Evolutionary conservation across 2,329 filamentous ascomycete genomes (phyloP).

Genomic region (Alternaria gaisen): DNA sequence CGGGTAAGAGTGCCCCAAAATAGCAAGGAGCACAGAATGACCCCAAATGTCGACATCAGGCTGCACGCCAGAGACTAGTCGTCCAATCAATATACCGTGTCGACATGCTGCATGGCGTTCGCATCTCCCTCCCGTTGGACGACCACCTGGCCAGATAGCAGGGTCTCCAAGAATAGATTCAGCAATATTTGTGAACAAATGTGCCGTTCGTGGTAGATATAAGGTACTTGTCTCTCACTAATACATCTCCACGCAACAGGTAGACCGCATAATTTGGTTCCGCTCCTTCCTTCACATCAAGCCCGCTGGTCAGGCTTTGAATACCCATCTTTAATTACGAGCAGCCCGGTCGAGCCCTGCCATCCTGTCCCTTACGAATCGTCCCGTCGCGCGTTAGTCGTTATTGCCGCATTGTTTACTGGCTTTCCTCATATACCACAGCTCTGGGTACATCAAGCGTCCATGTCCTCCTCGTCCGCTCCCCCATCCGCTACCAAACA

Average conservation of each 20-base stretch:
- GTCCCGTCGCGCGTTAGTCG: conserved; percentile 53
- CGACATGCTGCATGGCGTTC: conserved; percentile 38
- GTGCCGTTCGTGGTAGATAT: conserved; percentile 54
- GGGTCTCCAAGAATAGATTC: conserved; percentile 59
- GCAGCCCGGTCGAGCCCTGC: conserved; percentile 52
- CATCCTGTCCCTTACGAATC: conserved; percentile 55
- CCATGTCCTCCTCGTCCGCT: conserved; percentile 59
- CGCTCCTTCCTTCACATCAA: conserved; percentile 50
- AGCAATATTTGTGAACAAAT: conserved; percentile 53
- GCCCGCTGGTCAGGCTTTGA: conserved; percentile 60
- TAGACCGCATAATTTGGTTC: conserved; percentile 60
- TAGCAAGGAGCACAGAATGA: conserved; percentile 46
- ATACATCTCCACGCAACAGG: conserved; percentile 39
- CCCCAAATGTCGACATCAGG: conserved; percentile 46
- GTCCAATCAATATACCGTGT: conserved; percentile 41
- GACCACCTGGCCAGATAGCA: conserved; percentile 38
- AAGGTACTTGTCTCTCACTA: conserved; percentile 55
- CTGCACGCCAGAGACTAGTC: conserved; percentile 34
- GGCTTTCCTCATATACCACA: conserved; percentile 50
- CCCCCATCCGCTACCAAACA: conserved; percentile 53
- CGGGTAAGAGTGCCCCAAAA: conserved; percentile 53
- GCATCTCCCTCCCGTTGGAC: conserved; percentile 41
- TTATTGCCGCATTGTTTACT: conserved; percentile 54
- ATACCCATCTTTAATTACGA: conserved; percentile 58
- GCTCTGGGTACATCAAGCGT: conserved; percentile 54